Percentiles rank a stretch among this genome's conserved stretches.
Conservation (phyloP, 2,329 filamentous ascomycete species). For the Teratosphaeria destructans region DNA sequence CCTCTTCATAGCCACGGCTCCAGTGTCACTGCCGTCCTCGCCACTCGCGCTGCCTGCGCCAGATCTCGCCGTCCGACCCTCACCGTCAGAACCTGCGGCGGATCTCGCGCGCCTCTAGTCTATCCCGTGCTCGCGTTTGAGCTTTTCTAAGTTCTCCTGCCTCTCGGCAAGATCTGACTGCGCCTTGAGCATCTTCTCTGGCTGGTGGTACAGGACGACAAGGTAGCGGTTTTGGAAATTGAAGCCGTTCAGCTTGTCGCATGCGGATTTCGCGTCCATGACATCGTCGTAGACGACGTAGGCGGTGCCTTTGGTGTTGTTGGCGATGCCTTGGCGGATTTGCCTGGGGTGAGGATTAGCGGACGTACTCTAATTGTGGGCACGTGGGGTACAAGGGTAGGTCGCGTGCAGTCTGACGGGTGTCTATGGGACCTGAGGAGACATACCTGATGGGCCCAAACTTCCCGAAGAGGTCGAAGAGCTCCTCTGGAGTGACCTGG, state of each 20-base stretch:
- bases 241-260: constrained; percentile 99
- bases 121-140: constrained; percentile 96
- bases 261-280: constrained; percentile 95
- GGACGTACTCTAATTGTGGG: neutral
- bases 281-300: constrained; percentile 99
- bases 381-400: neutral
- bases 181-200: constrained; percentile 69
- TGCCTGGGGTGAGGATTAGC: constrained; percentile 49
- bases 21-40: neutral
- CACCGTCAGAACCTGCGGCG: constrained; percentile 15
- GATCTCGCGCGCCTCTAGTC: constrained; percentile 52
- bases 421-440: constrained; percentile 4
- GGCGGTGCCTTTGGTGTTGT: constrained; percentile 94
- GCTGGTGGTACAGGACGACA: constrained; percentile 72
- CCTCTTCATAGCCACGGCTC: constrained; percentile 7
- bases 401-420: neutral
- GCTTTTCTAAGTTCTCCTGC: constrained; percentile 93
- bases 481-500: constrained; percentile 78
- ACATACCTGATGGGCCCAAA: constrained; percentile 88
- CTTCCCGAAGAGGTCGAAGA: constrained; percentile 98
- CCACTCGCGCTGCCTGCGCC: constrained; percentile 7
- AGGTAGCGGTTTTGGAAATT: constrained; percentile 99
- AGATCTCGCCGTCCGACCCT: constrained; percentile 19
- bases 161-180: constrained; percentile 69
- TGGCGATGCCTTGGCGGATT: constrained; percentile 95